These are phyloP conservation scores for Chenopodium berlandieri DNA, from an alignment of 148 eudicot genomes.

Conservation along the genomic window DNA sequence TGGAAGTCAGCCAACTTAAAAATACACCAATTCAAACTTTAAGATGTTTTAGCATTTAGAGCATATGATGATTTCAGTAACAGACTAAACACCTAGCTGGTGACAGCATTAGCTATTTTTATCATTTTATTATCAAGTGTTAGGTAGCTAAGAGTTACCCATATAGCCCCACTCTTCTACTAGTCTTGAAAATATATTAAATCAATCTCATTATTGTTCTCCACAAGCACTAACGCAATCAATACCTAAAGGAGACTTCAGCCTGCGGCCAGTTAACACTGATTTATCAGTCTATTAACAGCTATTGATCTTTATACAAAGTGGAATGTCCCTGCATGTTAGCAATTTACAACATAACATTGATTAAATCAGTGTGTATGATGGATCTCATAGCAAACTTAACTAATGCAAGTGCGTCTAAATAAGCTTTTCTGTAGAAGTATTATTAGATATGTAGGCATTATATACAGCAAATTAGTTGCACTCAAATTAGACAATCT, in stretches of 20 bases:
- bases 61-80: background rate
- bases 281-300: background rate
- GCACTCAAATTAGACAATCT: background rate
- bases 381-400: background rate
- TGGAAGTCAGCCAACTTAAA: background rate
- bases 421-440: background rate
- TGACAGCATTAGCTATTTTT: background rate
- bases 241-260: background rate
- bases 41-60: background rate
- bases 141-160: background rate
- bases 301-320: background rate
- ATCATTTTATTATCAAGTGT: background rate
- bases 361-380: background rate
- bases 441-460: background rate
- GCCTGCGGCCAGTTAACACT: too few species aligned
- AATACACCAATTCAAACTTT: background rate
- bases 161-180: background rate
- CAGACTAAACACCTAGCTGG: background rate
- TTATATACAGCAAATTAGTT: background rate
- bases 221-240: background rate
- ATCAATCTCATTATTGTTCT: background rate
- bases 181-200: background rate
- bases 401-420: background rate
- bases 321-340: background rate
- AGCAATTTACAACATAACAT: background rate